Conservation (phyloP, 2,329 filamentous ascomycete species). For the Niveomyces coronatus region DNA sequence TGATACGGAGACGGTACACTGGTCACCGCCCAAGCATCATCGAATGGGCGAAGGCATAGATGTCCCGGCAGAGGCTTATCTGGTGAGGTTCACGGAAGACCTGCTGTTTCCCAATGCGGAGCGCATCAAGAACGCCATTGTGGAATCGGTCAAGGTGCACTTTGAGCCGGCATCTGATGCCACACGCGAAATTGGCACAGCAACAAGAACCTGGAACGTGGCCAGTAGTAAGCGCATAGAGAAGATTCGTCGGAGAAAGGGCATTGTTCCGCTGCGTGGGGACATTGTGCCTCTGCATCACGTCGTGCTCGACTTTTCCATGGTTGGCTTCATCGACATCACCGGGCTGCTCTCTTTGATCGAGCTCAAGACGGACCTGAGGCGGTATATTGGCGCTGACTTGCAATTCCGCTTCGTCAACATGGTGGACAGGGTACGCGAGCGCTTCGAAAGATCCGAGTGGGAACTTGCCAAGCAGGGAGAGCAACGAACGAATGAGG, state of each 20-base stretch:
- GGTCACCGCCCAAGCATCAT: conserved; percentile 15
- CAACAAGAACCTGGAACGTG: conserved; percentile 44
- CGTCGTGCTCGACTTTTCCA: conserved; percentile 41
- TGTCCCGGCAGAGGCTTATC: conserved; percentile 37
- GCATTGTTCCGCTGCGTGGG: conserved; percentile 23
- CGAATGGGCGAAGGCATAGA: conserved; percentile 14
- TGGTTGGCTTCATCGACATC: conserved; percentile 42
- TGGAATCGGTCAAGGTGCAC: conserved; percentile 36
- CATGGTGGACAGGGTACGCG: conserved; percentile 30
- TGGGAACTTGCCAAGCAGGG: conserved; percentile 26
- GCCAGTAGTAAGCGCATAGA: conserved; percentile 36
- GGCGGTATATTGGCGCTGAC: conserved; percentile 35
- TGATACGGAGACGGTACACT: conserved; percentile 20
- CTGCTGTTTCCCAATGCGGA: conserved; percentile 54
- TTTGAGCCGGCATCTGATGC: conserved; percentile 32
- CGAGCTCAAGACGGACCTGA: conserved; percentile 37
- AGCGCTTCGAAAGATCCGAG: conserved; percentile 27
- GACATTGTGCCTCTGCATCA: conserved; percentile 30
- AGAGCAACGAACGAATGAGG: conserved; percentile 14
- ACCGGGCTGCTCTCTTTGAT: conserved; percentile 40
- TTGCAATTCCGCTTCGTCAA: conserved; percentile 39
- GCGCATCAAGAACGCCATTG: conserved; percentile 35
- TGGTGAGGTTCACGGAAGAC: conserved; percentile 47
- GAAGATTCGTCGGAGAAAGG: conserved; percentile 30
- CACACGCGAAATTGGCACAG: conserved; percentile 25